These are phyloP conservation scores for Prunus mume DNA, from an alignment of 306 rosid species.

Conservation along the genomic window DNA sequence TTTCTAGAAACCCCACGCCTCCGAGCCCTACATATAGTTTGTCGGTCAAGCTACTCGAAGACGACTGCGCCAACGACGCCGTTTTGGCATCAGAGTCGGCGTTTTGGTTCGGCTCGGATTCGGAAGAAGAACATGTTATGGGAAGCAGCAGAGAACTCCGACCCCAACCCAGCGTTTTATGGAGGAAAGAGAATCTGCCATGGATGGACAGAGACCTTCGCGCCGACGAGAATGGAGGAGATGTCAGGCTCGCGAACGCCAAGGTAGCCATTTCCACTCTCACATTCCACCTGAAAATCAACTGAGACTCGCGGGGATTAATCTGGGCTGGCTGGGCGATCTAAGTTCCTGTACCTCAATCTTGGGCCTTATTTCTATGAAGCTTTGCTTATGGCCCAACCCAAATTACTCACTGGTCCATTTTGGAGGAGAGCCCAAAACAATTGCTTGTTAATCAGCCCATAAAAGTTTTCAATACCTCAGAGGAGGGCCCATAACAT, in stretches of 20 bases:
- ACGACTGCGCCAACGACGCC: slow-evolving; percentile 17
- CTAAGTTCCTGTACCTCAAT: not conserved
- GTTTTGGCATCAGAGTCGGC: slow-evolving; percentile 43
- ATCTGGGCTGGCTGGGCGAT: not conserved
- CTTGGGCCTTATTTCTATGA: not conserved
- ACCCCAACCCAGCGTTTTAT: not conserved
- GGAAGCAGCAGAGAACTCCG: slow-evolving; percentile 25
- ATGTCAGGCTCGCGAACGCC: slow-evolving; percentile 36
- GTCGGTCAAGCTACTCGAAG: slow-evolving; percentile 35
- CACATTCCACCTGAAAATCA: slow-evolving; percentile 1
- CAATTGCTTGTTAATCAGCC: too few species aligned
- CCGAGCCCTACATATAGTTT: slow-evolving; percentile 50
- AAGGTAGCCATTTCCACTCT: slow-evolving; percentile 47
- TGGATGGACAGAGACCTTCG: slow-evolving; percentile 22
- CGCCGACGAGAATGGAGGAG: slow-evolving; percentile 32
- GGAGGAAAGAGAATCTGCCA: slow-evolving; percentile 5
- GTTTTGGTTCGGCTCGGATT: slow-evolving; percentile 39
- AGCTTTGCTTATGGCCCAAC: not conserved
- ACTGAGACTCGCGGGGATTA: not conserved
- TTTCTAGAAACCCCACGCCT: slow-evolving; percentile 73
- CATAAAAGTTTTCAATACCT: too few species aligned
- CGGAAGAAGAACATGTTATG: slow-evolving; percentile 40
- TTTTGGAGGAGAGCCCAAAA: not conserved
- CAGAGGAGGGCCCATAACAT: too few species aligned
- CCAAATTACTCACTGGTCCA: not conserved